Evolutionary conservation across 305 asterid species (phyloP).

Genomic region (Rubia tinctorum): DNA sequence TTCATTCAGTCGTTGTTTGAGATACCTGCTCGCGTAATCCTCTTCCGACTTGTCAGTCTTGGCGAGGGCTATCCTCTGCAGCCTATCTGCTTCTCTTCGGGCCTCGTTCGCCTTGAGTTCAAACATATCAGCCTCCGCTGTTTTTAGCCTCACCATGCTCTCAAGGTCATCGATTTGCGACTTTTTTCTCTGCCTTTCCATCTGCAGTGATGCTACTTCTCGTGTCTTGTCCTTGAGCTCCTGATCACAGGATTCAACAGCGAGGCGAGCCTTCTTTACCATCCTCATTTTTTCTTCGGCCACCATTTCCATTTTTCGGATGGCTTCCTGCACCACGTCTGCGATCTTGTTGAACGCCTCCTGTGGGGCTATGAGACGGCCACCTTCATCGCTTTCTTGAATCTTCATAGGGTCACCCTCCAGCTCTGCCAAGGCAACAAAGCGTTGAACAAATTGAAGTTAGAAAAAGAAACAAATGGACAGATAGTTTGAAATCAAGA

Average conservation of each 20-base stretch:
- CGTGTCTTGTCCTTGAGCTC: constrained; percentile 86
- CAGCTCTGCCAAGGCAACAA: constrained; percentile 43
- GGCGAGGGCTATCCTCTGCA: constrained; percentile 76
- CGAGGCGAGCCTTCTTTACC: constrained; percentile 77
- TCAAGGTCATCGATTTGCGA: constrained; percentile 82
- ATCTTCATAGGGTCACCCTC: constrained; percentile 59
- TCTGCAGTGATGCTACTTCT: constrained; percentile 64
- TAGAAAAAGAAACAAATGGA: neutral
- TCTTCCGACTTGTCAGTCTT: constrained; percentile 83
- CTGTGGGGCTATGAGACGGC: constrained; percentile 68
- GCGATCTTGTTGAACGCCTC: constrained; percentile 88
- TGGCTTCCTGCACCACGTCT: constrained; percentile 92
- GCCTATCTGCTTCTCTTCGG: constrained; percentile 83
- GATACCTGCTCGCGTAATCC: constrained; percentile 81
- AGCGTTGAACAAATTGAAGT: constrained; percentile 1
- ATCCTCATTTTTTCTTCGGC: constrained; percentile 79
- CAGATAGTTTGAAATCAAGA: neutral
- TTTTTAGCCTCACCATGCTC: constrained; percentile 76
- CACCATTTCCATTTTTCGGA: constrained; percentile 82
- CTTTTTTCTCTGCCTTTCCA: constrained; percentile 84
- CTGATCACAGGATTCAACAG: constrained; percentile 79
- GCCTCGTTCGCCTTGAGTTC: constrained; percentile 89
- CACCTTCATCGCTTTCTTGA: constrained; percentile 63
- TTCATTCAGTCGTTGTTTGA: constrained; percentile 80
- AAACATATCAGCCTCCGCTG: constrained; percentile 92